These are phyloP conservation scores for Eutrema heterophyllum DNA, from an alignment of 345 rosid genomes.

Conservation along the genomic window DNA sequence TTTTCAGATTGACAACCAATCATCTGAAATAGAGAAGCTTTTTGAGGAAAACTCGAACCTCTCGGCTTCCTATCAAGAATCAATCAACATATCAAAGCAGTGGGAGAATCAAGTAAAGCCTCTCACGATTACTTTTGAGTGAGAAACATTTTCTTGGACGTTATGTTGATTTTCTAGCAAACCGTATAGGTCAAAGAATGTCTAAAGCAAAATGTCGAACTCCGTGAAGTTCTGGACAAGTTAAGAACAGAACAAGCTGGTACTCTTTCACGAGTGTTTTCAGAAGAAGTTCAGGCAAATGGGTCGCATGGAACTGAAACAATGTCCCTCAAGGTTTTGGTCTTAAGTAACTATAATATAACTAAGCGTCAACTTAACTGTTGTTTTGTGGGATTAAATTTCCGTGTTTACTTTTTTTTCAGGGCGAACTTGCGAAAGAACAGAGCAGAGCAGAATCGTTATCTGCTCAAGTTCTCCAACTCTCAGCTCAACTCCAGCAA, in stretches of 20 bases:
- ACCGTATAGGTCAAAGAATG: slow-evolving; percentile 71
- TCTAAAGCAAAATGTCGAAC: slow-evolving; percentile 84
- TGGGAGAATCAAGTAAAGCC: slow-evolving; percentile 75
- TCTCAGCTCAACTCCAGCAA: slow-evolving; percentile 72
- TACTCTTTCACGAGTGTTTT: slow-evolving; percentile 17
- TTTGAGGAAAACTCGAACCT: slow-evolving; percentile 85
- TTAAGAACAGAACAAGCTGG: slow-evolving; percentile 70
- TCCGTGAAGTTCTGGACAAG: slow-evolving; percentile 56
- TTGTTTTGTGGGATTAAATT: neutral
- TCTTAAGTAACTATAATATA: neutral
- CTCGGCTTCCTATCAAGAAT: slow-evolving; percentile 66
- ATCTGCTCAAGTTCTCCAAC: slow-evolving; percentile 80
- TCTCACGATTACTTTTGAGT: slow-evolving; percentile 37
- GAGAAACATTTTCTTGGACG: neutral
- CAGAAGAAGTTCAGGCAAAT: slow-evolving; percentile 32
- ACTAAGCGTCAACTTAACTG: neutral
- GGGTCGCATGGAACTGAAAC: slow-evolving; percentile 42
- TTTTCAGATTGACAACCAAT: slow-evolving; percentile 86
- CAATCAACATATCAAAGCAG: slow-evolving; percentile 48
- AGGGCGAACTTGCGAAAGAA: slow-evolving; percentile 79
- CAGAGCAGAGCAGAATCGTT: slow-evolving; percentile 82
- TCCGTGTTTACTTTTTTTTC: neutral
- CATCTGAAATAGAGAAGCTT: slow-evolving; percentile 91
- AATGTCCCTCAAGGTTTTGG: slow-evolving; percentile 63
- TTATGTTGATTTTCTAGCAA: neutral